These are phyloP conservation scores for Pulveroboletus sp. DNA, from an alignment of 768 basidiomycete species.

Conservation along the genomic window DNA sequence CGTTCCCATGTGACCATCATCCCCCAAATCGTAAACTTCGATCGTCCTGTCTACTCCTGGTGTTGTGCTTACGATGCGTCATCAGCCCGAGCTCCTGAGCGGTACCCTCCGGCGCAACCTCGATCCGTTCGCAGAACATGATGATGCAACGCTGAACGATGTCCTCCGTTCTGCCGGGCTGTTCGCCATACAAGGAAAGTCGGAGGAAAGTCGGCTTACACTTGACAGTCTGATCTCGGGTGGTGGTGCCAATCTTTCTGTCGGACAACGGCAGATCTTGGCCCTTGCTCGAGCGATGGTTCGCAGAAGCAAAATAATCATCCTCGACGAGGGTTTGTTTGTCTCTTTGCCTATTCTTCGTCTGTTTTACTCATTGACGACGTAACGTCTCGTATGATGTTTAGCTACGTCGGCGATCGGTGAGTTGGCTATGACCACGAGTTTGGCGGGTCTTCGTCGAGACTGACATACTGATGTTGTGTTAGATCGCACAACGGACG, in stretches of 20 bases:
- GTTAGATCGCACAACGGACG: constrained; percentile 49
- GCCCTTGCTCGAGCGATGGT: constrained; percentile 58
- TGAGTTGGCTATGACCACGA: not conserved
- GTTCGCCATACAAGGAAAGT: constrained; percentile 36
- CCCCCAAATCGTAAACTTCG: not conserved
- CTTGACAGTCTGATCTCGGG: constrained; percentile 43
- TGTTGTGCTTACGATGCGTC: not conserved
- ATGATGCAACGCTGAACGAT: constrained; percentile 48
- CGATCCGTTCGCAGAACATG: constrained; percentile 55
- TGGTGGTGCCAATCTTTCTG: constrained; percentile 44
- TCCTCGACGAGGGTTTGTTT: constrained; percentile 50
- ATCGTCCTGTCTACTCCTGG: not conserved
- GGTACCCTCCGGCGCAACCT: constrained; percentile 55
- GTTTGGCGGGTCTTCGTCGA: not conserved
- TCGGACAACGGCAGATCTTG: constrained; percentile 59
- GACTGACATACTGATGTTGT: not conserved
- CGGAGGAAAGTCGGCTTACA: constrained; percentile 35
- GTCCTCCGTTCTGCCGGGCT: constrained; percentile 47
- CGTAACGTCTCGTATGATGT: not conserved
- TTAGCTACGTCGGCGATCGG: constrained; percentile 45
- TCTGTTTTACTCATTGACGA: not conserved
- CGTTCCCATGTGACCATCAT: constrained; percentile 2
- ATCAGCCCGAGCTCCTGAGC: constrained; percentile 28
- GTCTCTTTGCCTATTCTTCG: not conserved
- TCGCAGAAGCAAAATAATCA: constrained; percentile 50